A percentile compares a stretch with the other conserved stretches of the same genome.
These are phyloP conservation scores for Phymatotrichopsis omnivora DNA, from an alignment of 2,329 filamentous ascomycete species.

Conservation along the genomic window DNA sequence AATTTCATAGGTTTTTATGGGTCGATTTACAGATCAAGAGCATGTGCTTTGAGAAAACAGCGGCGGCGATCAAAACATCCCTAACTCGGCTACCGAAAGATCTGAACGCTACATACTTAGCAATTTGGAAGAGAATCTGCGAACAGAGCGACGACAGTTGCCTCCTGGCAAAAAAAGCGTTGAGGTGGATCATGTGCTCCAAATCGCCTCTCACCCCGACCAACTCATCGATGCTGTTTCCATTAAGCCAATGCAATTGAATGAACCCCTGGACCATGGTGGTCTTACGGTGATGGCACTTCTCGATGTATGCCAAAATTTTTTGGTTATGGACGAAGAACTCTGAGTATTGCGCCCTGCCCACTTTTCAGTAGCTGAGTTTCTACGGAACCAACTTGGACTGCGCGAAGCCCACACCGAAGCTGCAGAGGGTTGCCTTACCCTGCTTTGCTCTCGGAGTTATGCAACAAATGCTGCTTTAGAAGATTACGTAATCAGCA, in stretches of 20 bases:
- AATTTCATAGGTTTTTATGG: conserved; percentile 24
- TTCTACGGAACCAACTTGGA: neutral
- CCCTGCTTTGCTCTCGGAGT: neutral
- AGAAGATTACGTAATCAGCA: neutral
- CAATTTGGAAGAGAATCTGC: conserved; percentile 5
- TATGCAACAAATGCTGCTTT: no score
- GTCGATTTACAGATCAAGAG: conserved; percentile 20
- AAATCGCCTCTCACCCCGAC: conserved; percentile 11
- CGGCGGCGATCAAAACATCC: neutral
- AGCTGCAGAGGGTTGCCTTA: neutral
- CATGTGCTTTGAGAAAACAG: conserved; percentile 10
- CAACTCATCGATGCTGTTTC: conserved; percentile 19
- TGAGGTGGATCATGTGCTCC: conserved; percentile 22
- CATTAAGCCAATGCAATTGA: neutral
- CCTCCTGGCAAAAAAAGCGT: conserved; percentile 9
- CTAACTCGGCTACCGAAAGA: conserved; percentile 9
- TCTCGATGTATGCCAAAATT: conserved; percentile 8
- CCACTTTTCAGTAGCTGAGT: conserved; percentile 10
- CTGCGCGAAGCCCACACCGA: neutral
- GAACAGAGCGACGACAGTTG: neutral
- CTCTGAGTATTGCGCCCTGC: neutral
- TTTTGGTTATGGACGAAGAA: neutral
- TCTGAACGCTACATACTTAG: conserved; percentile 11
- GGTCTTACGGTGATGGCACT: neutral
- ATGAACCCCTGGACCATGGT: neutral